Evolutionary conservation across 2,329 filamentous ascomycete species (phyloP).

Genomic region (Tympanopsis confertula): DNA sequence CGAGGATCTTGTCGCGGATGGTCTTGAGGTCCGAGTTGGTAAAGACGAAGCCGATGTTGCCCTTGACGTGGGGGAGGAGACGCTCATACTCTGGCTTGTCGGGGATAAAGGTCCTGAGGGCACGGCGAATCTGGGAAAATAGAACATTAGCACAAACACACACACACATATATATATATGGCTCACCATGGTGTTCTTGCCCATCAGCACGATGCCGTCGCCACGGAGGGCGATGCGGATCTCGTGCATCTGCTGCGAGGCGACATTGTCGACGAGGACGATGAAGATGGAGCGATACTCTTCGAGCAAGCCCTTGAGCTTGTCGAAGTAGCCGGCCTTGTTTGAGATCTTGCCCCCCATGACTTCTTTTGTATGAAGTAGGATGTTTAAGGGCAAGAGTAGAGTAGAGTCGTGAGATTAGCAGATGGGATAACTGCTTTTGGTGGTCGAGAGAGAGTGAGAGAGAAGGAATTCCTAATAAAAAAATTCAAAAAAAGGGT

Average conservation of each 20-base stretch:
- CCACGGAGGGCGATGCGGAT: conserved; percentile 85
- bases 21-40: conserved; percentile 92
- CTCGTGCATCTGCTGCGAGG: conserved; percentile 99
- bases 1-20: conserved; percentile 83
- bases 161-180: conserved; percentile 2
- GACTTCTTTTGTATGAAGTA: conserved; percentile 90
- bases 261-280: conserved; percentile 97
- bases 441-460: conserved; percentile 8
- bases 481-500: too few relatives aligned
- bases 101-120: conserved; percentile 82
- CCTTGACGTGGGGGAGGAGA: conserved; percentile 87
- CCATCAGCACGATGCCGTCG: conserved; percentile 93
- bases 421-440: too few relatives aligned
- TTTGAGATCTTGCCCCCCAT: conserved; percentile 94
- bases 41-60: conserved; percentile 99
- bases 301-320: conserved; percentile 95
- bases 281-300: conserved; percentile 98
- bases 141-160: conserved; percentile 2
- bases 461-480: conserved; percentile 3
- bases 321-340: conserved; percentile 98
- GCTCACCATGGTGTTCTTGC: conserved; percentile 98
- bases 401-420: conserved; percentile 4
- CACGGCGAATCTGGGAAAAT: conserved; percentile 68
- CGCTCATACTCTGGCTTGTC: conserved; percentile 97
- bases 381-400: conserved; percentile 87